Evolutionary conservation across 345 rosid genomes (phyloP), one percentile per base, ranked within the genome.

Genomic region (Eucalyptus regnans): DNA sequence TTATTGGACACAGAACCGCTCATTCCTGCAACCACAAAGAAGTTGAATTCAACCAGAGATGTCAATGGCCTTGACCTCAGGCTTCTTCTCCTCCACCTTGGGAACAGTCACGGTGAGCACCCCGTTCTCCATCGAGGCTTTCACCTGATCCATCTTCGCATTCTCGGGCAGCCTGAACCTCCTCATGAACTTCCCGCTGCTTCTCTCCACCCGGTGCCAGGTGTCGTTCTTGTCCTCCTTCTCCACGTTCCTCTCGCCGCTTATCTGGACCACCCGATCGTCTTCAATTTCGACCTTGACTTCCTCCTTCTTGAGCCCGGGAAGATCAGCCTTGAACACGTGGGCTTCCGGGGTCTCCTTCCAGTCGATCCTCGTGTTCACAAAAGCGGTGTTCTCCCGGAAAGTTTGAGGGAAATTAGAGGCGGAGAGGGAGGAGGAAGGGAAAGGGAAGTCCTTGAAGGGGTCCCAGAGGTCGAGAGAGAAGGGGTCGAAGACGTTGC

Each of bases 401-500:
- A 83, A 6, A 12, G 12, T 50, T 23, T 41, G 79, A 44, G 79
- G 88, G 88, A 62, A 23, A 12, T 13, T 44, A 44, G 88, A 86
- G 7, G 88, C 12, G 18, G 12, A 33, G 7, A 33, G 81, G 81
- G 50, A 41, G 3, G 88, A 41, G 48, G 37, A 54, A 4, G 51
- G 9, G 37, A 62, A 62, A 20, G 81, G 88, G 81, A 62, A 62
- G 81, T 60, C 88, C 50, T 58, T 48, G 33, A 85, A 64, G 37
- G 92, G 90, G 31, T 88, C 93, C 91, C 93, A 92, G 4, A 87
- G 29, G 23, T 89, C 93, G 8, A 86, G 46, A 5, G 93, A 92
- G 50, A 90, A 90, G 8, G 92, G 93, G 68, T 92, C 92, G 66
- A 84, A 85, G 50, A 90, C 86, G 83, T 71, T 79, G 79, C 50